Evolutionary conservation across 2,329 filamentous ascomycete genomes (phyloP), one percentile per base, ranked within the genome.

Genomic region (Lachnellula hyalina): DNA sequence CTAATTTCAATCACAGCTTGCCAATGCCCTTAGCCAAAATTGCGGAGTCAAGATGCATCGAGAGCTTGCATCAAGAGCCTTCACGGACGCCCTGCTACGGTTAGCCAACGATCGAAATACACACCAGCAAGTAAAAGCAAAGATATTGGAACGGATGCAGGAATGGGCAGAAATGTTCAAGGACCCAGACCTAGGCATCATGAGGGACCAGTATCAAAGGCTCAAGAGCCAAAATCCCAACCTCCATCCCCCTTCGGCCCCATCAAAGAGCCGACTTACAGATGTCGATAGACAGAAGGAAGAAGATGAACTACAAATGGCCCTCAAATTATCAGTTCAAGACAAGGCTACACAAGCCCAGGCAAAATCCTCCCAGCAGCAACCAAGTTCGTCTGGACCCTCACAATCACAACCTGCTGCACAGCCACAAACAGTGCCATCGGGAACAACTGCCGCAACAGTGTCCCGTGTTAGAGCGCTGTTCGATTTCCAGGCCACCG

Each of bases 301-400:
- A 73, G 94, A 99, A 58, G 92, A 97, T 49, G 94, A 99, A 73
- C 76, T 99, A 53, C 94, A 97, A 71, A 96, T 96, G 84, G 94
- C 94, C 2, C 79, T 99, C 48, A 92, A 88, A 66, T 78, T 99
- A 67, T 96, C 91, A 44, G 82, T 99, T 65, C 90, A 96, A 70
- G 94, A 99, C 58, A 93, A 95, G 67, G 79, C 82, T 62, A 75
- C 77, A 58, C 84, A 85, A 70, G 79, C 79, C 69, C 70, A 75
- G 61, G 66, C 72, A 6, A 69, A 73, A 5, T 69, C 71, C 28
- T 47, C 62, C 12, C 61, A 64, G 23, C 57, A 57, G 23, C 57
- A 57, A 51, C 71, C 75, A 36, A 69, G 74, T 12, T 60, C 65
- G 51, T 69, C 69, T 11, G 69, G 72, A 11, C 69, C 74, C 36